Evolutionary conservation across 2,329 filamentous ascomycete genomes (phyloP), one percentile per base, ranked within the genome.

Genomic region (Clonostachys sp.): DNA sequence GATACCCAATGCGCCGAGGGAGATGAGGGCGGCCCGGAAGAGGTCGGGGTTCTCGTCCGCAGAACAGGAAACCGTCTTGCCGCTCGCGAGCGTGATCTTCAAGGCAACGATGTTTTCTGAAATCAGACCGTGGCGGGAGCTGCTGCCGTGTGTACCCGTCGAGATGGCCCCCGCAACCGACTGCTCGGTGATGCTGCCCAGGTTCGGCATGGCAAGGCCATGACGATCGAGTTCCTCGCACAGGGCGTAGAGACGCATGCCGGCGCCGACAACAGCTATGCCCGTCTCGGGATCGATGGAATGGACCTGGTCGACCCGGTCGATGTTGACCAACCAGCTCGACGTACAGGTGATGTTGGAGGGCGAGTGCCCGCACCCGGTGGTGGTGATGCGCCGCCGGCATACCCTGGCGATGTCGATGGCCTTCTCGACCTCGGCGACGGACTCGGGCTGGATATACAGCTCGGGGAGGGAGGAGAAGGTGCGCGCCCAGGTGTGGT

Each of bases 151-250:
- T 0, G 94, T 97, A 14, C 88, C 91, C 1, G 94, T 99, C 17
- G 88, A 85, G 51, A 97, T 95, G 13, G 91, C 91, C 30, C 94
- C 94, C 2, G 89, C 91, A 52, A 97, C 85, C 49, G 88, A 94
- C 74, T 99, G 94, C 58, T 90, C 83, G 64, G 96, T 91, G 67
- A 99, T 99, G 64, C 90, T 96, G 35, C 94, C 94, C 42, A 97
- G 73, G 63, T 95, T 96, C 30, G 89, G 87, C 80, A 99, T 86
- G 3, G 91, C 90, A 53, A 96, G 76, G 1, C 89, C 90, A 57
- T 84, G 69, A 47, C 79, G 75, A 55, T 89, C 89, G 34, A 96
- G 81, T 59, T 83, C 81, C 41, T 80, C 76, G 52, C 90, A 87
- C 48, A 99, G 72, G 50, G 84, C 72, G 57, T 81, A 82, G 51